phyloP scores from a whole-genome alignment of 441 rosid genomes.

The Populus tomentosa region DNA sequence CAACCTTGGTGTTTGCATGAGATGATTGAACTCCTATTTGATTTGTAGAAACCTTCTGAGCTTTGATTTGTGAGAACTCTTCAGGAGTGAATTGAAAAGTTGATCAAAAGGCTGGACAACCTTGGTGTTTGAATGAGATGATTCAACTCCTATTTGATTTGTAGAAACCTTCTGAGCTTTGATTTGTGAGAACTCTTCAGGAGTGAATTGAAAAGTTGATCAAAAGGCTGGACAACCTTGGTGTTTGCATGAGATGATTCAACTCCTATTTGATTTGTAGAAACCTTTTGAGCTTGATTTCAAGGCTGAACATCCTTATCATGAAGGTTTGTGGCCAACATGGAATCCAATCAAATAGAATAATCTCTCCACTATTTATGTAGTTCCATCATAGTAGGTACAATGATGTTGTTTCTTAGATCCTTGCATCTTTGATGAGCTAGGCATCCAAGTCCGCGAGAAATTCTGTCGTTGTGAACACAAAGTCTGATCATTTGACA shows the following conservation, averaged over 20 bases:
- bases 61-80: not conserved
- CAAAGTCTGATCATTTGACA: not conserved
- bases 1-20: not conserved
- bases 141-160: not conserved
- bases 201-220: not conserved
- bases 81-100: not conserved
- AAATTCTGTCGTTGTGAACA: too few species aligned
- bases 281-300: not conserved
- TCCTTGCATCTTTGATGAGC: not conserved
- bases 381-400: not conserved
- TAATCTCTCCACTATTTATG: not conserved
- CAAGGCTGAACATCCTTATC: not conserved
- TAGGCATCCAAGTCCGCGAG: not conserved
- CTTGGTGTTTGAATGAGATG: not conserved
- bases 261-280: not conserved
- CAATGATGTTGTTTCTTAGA: rapidly evolving
- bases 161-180: not conserved
- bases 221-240: too few species aligned
- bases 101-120: not conserved
- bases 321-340: not conserved
- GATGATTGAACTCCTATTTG: not conserved
- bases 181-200: not conserved
- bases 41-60: not conserved
- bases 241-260: not conserved
- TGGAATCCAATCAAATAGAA: not conserved